phyloP scores from a whole-genome alignment of 2,329 filamentous ascomycete species.

The Verticillium dahliae region DNA sequence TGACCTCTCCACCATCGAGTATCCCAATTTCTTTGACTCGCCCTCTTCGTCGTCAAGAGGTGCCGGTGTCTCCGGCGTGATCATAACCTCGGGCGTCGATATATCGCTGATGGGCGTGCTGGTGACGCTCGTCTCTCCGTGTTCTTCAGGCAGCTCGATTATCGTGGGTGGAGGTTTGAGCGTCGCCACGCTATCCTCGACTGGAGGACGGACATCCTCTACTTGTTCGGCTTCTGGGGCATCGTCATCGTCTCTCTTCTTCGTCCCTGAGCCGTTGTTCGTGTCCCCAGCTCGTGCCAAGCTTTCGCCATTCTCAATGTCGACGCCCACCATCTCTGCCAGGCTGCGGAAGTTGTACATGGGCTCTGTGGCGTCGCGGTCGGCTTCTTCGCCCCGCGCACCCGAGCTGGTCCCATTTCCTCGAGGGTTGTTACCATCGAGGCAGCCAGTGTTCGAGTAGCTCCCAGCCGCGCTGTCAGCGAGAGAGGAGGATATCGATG shows the following conservation, averaged over 20 bases:
- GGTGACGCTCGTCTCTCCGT: constrained; percentile 15
- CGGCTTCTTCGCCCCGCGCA: constrained; percentile 38
- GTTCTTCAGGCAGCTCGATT: constrained; percentile 21
- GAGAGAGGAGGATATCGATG: constrained; percentile 73
- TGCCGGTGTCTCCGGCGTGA: constrained; percentile 45
- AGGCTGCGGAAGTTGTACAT: constrained; percentile 91
- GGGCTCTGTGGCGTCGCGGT: constrained; percentile 57
- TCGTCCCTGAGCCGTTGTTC: constrained; percentile 6
- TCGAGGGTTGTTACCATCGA: constrained; percentile 40
- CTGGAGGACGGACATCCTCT: constrained; percentile 23
- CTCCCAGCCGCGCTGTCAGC: constrained; percentile 58
- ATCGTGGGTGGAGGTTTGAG: constrained; percentile 6
- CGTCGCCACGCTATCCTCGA: constrained; percentile 12
- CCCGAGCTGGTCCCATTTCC: constrained; percentile 48
- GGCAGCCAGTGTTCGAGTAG: constrained; percentile 29
- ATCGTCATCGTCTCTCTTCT: constrained; percentile 27
- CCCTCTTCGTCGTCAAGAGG: constrained; percentile 22
- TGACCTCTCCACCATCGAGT: constrained; percentile 26
- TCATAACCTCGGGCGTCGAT: constrained; percentile 33
- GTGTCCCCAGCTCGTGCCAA: constrained; percentile 18
- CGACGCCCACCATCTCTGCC: constrained; percentile 72
- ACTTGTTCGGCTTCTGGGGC: constrained; percentile 19
- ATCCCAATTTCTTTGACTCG: constrained; percentile 37
- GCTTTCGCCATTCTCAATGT: constrained; percentile 40
- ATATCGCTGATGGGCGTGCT: constrained; percentile 10